Percentiles rank a stretch among this genome's conserved stretches.
Evolutionary conservation across 352 stramenopile species (phyloP).

Genomic region (Pythium insidiosum): DNA sequence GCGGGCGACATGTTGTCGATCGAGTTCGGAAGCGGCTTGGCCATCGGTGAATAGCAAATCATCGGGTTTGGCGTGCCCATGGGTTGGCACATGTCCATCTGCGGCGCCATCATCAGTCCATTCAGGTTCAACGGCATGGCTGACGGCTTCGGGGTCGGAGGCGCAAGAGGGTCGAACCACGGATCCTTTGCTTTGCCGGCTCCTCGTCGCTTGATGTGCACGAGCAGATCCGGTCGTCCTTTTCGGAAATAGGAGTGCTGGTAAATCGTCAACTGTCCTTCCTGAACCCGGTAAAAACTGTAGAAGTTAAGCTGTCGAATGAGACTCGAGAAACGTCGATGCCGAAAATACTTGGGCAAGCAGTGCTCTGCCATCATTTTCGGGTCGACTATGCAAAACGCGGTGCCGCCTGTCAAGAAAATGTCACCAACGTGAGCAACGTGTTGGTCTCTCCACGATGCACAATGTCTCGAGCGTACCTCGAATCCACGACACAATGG

Average conservation of each 20-base stretch:
- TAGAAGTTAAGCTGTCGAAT: constrained; percentile 91
- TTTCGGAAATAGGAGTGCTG: constrained; percentile 84
- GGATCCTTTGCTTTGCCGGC: constrained; percentile 81
- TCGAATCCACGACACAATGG: constrained; percentile 77
- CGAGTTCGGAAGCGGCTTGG: constrained; percentile 43
- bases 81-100: constrained; percentile 1
- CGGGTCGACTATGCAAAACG: constrained; percentile 88
- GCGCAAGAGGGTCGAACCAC: constrained; percentile 65
- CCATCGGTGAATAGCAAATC: constrained; percentile 69
- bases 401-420: constrained; percentile 52
- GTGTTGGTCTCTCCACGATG: not conserved
- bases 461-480: not conserved
- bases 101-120: not conserved
- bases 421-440: not conserved
- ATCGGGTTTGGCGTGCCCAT: constrained; percentile 22
- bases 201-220: constrained; percentile 79
- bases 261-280: constrained; percentile 81
- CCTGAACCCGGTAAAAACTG: constrained; percentile 88
- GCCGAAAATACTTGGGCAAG: constrained; percentile 88
- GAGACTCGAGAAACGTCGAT: constrained; percentile 82
- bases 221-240: constrained; percentile 63
- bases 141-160: constrained; percentile 5
- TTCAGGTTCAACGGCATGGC: constrained; percentile 2
- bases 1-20: constrained; percentile 83
- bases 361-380: constrained; percentile 86